Base-by-base conservation (phyloP, 768 basidiomycete species). In the Lactarius akahatsu region DNA sequence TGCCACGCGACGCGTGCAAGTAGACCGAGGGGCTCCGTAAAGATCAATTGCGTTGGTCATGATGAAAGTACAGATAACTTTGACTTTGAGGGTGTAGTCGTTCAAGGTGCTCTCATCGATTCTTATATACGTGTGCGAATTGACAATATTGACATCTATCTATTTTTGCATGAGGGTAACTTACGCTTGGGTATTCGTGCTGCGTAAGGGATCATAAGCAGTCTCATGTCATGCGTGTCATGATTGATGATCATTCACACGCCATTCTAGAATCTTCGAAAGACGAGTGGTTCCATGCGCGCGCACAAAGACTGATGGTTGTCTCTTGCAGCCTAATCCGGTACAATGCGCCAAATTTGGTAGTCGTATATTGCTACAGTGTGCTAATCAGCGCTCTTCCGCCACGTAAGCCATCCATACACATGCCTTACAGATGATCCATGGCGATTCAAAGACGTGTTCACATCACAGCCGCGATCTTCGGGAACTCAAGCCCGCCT, bases 1-100 rank as follows among this genome's bases (percentile, higher is more conserved):
- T 8, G 67, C 64, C 3, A 68, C 67, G 26, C 67, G 64, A 20
- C 59, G 59, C 18, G 67, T 61, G 64, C 34, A 61, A 11, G 67
- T 57, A 18, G 59, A 50, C 2, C 2, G 0, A 4, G 57, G 0
- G 34, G 1, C 1, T 23, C 64, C 67, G 45, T 66, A 6, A 11
- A 68, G 59, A 32, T 43, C 43, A 55, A 61, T 52, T 4, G 32
- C 0, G 23, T 4, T 5, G 50, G 23, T 2, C 67, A 67, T 68
- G 16, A n/a, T 28, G 57, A 41, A 30, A 58, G n/a, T 34, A 23
- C 7, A 57, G n/a, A 32, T n/a, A 2, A 3, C 16, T 38, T 23
- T 16, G 57, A 15, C 16, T 38, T 13, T 7, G 57, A 15, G 5
- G 6, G 40, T 40, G 38, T 4, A 15, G 43, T 13, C 13, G 3